phyloP scores from a whole-genome alignment of 1,284 basidiomycete species.

The Ceratobasidium sp. region DNA sequence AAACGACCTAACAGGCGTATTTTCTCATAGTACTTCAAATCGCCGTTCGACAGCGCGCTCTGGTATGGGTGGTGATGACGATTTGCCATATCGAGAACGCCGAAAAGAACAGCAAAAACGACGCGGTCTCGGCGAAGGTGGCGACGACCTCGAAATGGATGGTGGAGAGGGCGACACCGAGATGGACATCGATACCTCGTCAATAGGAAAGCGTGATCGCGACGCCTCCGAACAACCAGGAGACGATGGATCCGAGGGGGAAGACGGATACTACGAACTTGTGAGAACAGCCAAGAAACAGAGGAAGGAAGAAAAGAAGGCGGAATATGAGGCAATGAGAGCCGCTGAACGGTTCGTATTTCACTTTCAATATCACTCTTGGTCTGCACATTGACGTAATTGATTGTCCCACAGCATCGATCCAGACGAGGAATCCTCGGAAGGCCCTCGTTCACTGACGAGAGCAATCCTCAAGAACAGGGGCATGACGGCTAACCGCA shows the following conservation, averaged over 20 bases:
- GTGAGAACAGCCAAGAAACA: constrained; percentile 75
- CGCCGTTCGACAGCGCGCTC: constrained; percentile 55
- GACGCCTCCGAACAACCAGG: constrained; percentile 43
- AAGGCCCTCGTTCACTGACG: constrained; percentile 83
- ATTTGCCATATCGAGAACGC: constrained; percentile 76
- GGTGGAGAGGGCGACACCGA: constrained; percentile 60
- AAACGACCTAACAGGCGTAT: background rate
- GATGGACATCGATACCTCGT: constrained; percentile 47
- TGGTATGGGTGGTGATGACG: constrained; percentile 78
- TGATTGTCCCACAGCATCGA: constrained; percentile 54
- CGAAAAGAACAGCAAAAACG: constrained; percentile 66
- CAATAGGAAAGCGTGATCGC: constrained; percentile 19
- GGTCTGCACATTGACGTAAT: constrained; percentile 23
- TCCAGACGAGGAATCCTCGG: constrained; percentile 56
- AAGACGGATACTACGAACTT: constrained; percentile 84
- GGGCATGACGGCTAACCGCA: constrained; percentile 84
- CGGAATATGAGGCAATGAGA: constrained; percentile 72
- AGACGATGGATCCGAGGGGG: constrained; percentile 52
- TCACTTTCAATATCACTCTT: background rate
- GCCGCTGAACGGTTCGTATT: constrained; percentile 66
- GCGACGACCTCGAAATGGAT: constrained; percentile 65
- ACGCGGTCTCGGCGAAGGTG: constrained; percentile 59
- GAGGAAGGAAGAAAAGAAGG: constrained; percentile 78
- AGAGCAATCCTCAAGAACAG: constrained; percentile 90
- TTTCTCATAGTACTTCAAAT: constrained; percentile 42